phyloP scores from a whole-genome alignment of 2,329 filamentous ascomycete species.

The Stachybotrys chlorohalonatus region DNA sequence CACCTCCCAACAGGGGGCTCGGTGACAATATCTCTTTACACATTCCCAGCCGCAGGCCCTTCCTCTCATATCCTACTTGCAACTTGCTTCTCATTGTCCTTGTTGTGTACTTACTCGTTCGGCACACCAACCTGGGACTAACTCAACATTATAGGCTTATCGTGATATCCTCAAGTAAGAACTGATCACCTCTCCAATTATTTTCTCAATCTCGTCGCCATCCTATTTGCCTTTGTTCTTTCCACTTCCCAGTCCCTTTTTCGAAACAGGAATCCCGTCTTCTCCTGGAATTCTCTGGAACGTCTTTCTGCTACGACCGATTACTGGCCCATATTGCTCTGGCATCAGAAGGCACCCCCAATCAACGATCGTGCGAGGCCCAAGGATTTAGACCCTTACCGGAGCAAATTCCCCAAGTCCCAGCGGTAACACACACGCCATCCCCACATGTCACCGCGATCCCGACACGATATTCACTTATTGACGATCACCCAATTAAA shows the following conservation, averaged over 20 bases:
- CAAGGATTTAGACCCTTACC: neutral
- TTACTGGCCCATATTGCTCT: too few relatives aligned
- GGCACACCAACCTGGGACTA: neutral
- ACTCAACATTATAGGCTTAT: slow-evolving; percentile 23
- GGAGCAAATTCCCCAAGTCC: neutral
- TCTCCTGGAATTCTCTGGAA: too few relatives aligned
- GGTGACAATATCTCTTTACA: neutral
- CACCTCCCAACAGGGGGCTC: neutral
- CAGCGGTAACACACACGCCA: neutral
- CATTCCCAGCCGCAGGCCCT: neutral
- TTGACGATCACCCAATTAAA: too few relatives aligned
- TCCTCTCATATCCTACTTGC: neutral
- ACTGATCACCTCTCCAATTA: neutral
- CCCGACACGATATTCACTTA: too few relatives aligned
- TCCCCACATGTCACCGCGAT: too few relatives aligned
- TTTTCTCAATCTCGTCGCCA: neutral
- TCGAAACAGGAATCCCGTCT: too few relatives aligned
- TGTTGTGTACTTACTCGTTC: neutral
- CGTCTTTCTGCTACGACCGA: too few relatives aligned
- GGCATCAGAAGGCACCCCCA: too few relatives aligned
- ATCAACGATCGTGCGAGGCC: too few relatives aligned
- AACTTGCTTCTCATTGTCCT: neutral
- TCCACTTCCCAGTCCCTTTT: neutral
- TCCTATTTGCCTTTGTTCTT: neutral
- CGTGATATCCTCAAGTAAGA: slow-evolving; percentile 24